Evolutionary conservation across 306 rosid species (phyloP).

Genomic region (Pterocarpus santalinus): DNA sequence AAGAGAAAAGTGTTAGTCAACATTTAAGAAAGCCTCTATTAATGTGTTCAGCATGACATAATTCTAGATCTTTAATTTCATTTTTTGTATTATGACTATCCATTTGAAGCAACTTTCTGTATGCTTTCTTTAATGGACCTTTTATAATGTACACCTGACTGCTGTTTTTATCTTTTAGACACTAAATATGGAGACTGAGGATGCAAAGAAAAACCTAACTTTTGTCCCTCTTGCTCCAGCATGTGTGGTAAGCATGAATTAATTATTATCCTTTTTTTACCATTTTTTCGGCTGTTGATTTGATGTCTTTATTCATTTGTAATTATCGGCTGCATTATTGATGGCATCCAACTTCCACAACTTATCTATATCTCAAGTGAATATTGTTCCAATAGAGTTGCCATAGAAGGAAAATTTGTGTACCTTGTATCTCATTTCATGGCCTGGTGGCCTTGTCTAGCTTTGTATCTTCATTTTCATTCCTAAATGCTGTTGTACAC

Average conservation of each 20-base stretch:
- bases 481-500: neutral
- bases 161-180: constrained; percentile 60
- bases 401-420: neutral
- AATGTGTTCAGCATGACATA: too few relatives aligned
- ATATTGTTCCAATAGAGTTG: neutral
- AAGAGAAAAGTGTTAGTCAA: too few relatives aligned
- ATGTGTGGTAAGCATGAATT: constrained; percentile 77
- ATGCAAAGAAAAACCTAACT: constrained; percentile 72
- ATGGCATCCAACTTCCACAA: neutral
- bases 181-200: constrained; percentile 68
- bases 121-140: neutral
- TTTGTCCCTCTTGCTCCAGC: constrained; percentile 97
- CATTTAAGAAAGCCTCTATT: too few relatives aligned
- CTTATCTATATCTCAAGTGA: neutral
- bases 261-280: neutral
- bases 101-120: neutral
- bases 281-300: constrained; percentile 30
- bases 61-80: neutral
- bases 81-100: neutral
- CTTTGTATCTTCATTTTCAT: neutral
- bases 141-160: neutral
- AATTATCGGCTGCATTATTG: constrained; percentile 23
- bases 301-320: neutral
- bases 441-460: neutral
- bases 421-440: neutral